Conservation (phyloP, 768 basidiomycete genomes). For the Russula griseocarnosa region DNA sequence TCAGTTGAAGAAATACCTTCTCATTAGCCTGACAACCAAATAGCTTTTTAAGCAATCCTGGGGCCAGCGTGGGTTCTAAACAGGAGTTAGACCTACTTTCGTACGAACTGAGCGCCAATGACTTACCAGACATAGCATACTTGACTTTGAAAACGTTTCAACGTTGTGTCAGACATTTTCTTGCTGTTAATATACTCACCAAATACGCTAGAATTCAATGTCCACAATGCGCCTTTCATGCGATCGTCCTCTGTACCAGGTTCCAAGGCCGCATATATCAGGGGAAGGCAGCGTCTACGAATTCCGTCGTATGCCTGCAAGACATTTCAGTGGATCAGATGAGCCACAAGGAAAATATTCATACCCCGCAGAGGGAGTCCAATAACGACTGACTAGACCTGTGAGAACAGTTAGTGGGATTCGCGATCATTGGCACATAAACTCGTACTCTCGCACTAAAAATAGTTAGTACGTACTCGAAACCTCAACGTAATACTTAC, state of each 20-base stretch:
- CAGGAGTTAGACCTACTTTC: background rate
- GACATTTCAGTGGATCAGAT: background rate
- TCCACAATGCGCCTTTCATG: constrained; percentile 91
- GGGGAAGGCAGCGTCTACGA: constrained; percentile 56
- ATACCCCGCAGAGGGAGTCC: constrained; percentile 45
- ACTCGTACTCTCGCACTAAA: constrained; percentile 35
- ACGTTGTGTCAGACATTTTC: background rate
- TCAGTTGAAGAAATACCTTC: constrained; percentile 46
- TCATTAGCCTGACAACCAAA: constrained; percentile 80
- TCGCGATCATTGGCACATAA: constrained; percentile 4
- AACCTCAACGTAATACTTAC: constrained; percentile 30
- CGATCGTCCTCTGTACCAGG: constrained; percentile 78
- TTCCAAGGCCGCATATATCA: constrained; percentile 52
- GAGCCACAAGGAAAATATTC: constrained; percentile 20
- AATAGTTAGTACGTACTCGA: constrained; percentile 5
- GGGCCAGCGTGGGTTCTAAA: constrained; percentile 59
- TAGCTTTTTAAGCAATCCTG: constrained; percentile 54
- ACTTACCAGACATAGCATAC: constrained; percentile 42
- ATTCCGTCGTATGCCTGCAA: constrained; percentile 64
- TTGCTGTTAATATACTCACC: constrained; percentile 38
- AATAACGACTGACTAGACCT: constrained; percentile 41
- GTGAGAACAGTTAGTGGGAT: constrained; percentile 14
- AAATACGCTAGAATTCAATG: constrained; percentile 60
- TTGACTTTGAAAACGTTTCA: constrained; percentile 34
- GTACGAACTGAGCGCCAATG: too few relatives aligned